phyloP scores from a whole-genome alignment of 1,139 yeast genomes.

The Scheffersomyces illinoinensis region DNA sequence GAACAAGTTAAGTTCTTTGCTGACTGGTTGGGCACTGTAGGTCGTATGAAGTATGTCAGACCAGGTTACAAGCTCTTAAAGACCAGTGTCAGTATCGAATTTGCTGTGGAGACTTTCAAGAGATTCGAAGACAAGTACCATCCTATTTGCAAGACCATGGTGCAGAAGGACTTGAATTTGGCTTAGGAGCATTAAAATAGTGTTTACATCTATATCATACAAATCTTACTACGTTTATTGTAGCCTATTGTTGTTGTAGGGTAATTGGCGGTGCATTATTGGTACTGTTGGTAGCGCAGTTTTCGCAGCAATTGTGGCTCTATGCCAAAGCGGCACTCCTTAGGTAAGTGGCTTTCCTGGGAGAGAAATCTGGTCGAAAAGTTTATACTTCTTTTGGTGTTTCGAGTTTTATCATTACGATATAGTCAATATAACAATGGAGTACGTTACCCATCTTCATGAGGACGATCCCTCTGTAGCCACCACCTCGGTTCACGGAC shows the following conservation, averaged over 20 bases:
- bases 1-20: constrained; percentile 26
- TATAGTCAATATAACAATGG: constrained; percentile 17
- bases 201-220: background rate
- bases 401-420: background rate
- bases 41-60: constrained; percentile 46
- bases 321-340: background rate
- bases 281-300: background rate
- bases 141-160: constrained; percentile 42
- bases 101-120: constrained; percentile 30
- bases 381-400: background rate
- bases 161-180: constrained; percentile 32
- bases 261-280: background rate
- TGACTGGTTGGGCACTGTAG: constrained; percentile 42
- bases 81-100: constrained; percentile 27
- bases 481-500: constrained; percentile 21
- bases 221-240: too few species aligned
- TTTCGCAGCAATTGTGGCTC: background rate
- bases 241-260: too few species aligned
- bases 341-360: background rate
- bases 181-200: background rate
- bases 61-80: constrained; percentile 39
- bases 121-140: constrained; percentile 29
- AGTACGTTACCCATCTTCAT: constrained; percentile 27
- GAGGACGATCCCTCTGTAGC: constrained; percentile 21
- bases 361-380: background rate